A percentile compares a stretch with the other conserved stretches of the same genome.
phyloP scores from a whole-genome alignment of 495 filamentous ascomycete species.

The Penicillium waksmanii region DNA sequence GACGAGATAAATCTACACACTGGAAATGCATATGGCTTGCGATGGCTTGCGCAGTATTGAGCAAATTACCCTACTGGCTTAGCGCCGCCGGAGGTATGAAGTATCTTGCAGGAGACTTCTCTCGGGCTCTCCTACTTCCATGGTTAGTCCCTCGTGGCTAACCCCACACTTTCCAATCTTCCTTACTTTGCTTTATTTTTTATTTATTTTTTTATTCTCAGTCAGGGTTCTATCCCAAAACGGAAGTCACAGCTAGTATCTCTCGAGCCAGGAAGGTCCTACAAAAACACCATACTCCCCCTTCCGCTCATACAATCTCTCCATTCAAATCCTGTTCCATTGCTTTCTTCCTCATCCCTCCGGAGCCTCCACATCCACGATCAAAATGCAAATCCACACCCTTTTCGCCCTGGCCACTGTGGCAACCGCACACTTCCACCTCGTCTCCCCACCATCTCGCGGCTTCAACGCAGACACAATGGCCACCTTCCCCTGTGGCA shows the following conservation, averaged over 20 bases:
- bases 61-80: background rate
- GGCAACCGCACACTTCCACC: conserved; percentile 61
- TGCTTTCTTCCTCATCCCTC: background rate
- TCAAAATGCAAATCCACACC: conserved; percentile 19
- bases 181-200: background rate
- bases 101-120: no score
- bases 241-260: background rate
- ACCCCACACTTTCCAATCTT: background rate
- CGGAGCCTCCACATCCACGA: background rate
- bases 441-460: conserved; percentile 58
- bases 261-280: background rate
- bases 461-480: conserved; percentile 57
- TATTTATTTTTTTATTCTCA: background rate
- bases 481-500: conserved; percentile 60
- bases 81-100: background rate
- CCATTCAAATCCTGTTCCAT: no score
- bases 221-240: background rate
- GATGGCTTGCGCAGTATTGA: background rate
- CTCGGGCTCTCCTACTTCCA: background rate
- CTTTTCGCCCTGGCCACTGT: conserved; percentile 41
- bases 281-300: background rate
- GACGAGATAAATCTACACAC: background rate
- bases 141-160: background rate
- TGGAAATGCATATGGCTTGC: background rate
- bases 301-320: background rate